phyloP scores from a whole-genome alignment of 495 filamentous ascomycete genomes.

The Alectoria sarmentosa region DNA sequence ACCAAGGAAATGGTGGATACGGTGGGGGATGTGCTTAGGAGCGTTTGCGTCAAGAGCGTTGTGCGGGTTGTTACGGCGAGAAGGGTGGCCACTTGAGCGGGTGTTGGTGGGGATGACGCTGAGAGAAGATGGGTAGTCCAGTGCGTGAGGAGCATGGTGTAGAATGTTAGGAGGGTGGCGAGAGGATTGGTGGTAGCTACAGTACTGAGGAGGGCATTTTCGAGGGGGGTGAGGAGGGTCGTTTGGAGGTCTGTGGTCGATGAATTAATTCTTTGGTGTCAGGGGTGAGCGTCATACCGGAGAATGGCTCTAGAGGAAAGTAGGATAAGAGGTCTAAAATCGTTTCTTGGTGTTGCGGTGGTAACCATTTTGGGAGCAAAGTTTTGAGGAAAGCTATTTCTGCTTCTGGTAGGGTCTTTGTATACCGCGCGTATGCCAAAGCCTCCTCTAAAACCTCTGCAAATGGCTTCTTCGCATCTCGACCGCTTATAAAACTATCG shows the following conservation, averaged over 20 bases:
- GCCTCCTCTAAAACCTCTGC: slow-evolving; percentile 46
- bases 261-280: neutral
- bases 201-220: slow-evolving; percentile 49
- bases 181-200: slow-evolving; percentile 38
- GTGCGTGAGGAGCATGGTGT: slow-evolving; percentile 58
- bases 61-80: slow-evolving; percentile 48
- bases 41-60: slow-evolving; percentile 54
- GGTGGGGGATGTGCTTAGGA: slow-evolving; percentile 42
- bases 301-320: slow-evolving; percentile 52
- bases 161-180: slow-evolving; percentile 56
- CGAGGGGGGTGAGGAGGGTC: slow-evolving; percentile 48
- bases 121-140: slow-evolving; percentile 51
- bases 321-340: slow-evolving; percentile 61
- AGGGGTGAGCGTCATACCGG: slow-evolving; percentile 34
- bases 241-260: slow-evolving; percentile 41
- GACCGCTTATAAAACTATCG: slow-evolving; percentile 42
- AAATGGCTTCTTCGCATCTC: slow-evolving; percentile 39
- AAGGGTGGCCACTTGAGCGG: slow-evolving; percentile 30
- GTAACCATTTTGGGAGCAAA: slow-evolving; percentile 64
- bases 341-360: slow-evolving; percentile 47
- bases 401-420: slow-evolving; percentile 57
- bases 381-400: slow-evolving; percentile 54
- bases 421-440: slow-evolving; percentile 51
- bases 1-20: slow-evolving; percentile 42
- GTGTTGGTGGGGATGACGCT: slow-evolving; percentile 11